phyloP scores from a whole-genome alignment of 2,329 filamentous ascomycete species.

The Fusarium secorum region DNA sequence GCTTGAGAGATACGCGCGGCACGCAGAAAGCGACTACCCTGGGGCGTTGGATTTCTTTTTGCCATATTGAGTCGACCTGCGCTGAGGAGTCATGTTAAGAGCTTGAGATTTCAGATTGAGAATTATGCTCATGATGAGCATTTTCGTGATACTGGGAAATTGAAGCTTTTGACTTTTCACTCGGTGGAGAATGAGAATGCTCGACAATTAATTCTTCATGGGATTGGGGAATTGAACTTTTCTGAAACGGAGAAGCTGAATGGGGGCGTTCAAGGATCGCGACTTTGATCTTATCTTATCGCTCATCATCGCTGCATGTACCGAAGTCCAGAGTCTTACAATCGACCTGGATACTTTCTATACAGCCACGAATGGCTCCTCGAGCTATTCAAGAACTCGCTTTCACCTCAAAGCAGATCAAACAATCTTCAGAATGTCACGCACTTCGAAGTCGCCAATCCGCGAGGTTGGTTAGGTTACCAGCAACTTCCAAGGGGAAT shows the following conservation, averaged over 20 bases:
- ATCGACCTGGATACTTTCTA: neutral
- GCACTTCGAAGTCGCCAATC: neutral
- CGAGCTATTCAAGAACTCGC: neutral
- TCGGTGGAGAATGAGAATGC: neutral
- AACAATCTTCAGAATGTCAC: neutral
- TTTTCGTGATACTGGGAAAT: neutral
- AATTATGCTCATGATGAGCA: neutral
- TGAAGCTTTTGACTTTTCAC: neutral
- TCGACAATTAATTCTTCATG: fast-evolving
- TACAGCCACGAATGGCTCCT: neutral
- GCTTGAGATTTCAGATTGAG: neutral
- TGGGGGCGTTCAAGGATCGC: fast-evolving
- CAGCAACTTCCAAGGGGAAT: neutral
- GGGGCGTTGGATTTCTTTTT: neutral
- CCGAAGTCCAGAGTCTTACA: neutral
- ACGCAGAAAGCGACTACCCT: neutral
- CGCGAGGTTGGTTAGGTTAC: neutral
- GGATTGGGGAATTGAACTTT: neutral
- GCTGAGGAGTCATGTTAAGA: neutral
- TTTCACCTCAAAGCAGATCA: neutral
- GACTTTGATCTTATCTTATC: neutral
- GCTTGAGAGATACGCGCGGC: neutral
- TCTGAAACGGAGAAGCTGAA: neutral
- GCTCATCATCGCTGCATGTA: neutral
- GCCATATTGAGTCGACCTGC: neutral